Evolutionary conservation across 1,284 basidiomycete genomes (phyloP), one percentile per base, ranked within the genome.

Genomic region (Filobasidium uniguttulatum): DNA sequence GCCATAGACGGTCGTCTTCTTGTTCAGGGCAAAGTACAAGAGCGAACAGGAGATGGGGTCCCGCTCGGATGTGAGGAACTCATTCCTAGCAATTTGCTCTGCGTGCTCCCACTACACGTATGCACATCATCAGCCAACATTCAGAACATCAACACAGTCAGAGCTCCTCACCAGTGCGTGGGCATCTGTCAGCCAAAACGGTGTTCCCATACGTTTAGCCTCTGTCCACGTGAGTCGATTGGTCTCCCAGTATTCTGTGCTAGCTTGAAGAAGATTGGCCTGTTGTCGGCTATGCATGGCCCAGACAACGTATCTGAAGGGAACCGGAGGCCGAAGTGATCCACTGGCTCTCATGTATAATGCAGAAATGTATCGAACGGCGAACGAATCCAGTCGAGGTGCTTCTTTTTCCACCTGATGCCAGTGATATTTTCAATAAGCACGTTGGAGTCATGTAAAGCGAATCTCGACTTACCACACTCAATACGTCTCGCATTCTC

Each of bases 1-100:
- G 1, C 89, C 87, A 57, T 88, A 84, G 0, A 98, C 87, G 14
- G 96, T 77, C 63, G 88, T 87, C 48, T 79, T 77, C 65, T 97
- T 97, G 34, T 87, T 84, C 1, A 98, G 72, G 2, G 94, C 90
- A 59, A 96, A 94, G 69, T 97, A 99, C 66, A 87, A 84, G 31
- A 99, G 72, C 15, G 87, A 90, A 62, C 89, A 91, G 9, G 77
- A 71, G 5, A 83, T 84, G 1, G 94, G 94, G 68, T 99, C 89
- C 14, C 89, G 80, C 47, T 77, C 75, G 5, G 80, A 81, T 3
- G 77, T 73, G 79, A 90, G 85, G 66, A 89, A 99, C 60, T 93
- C 81, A 59, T 89, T 89, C 23, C 91, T 77, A 5, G 90, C 94
- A 48, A 98, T 79, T n/a, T 78, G 70, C 65, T 99, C 94, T 62